phyloP scores from a whole-genome alignment of 1,284 basidiomycete species.

The Ustilago loliicola region DNA sequence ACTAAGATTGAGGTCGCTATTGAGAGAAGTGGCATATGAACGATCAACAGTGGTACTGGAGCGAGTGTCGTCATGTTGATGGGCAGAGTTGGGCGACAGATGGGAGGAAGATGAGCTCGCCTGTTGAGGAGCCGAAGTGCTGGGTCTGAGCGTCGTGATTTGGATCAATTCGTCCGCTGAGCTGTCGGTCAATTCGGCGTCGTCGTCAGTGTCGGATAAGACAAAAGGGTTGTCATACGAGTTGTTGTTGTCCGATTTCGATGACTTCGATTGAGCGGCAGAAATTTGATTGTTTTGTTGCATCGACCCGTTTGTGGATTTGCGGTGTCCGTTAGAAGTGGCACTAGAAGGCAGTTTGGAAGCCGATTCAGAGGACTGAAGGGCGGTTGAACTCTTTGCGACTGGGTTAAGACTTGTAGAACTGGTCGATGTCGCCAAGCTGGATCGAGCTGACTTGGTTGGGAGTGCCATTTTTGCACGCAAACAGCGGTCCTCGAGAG shows the following conservation, averaged over 20 bases:
- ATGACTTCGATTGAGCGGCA: not conserved
- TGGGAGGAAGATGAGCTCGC: not conserved
- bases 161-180: not conserved
- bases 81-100: conserved; percentile 2
- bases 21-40: conserved; percentile 37
- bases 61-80: conserved; percentile 14
- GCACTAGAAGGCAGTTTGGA: not conserved
- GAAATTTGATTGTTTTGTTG: not conserved
- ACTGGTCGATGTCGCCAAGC: conserved; percentile 12
- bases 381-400: not conserved
- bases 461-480: conserved; percentile 17
- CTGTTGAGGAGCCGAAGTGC: not conserved
- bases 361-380: not conserved
- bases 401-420: not conserved
- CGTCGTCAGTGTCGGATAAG: conserved; percentile 28
- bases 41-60: conserved; percentile 21
- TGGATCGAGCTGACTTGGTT: conserved; percentile 12
- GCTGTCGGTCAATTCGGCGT: conserved; percentile 8
- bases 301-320: not conserved
- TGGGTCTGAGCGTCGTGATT: not conserved
- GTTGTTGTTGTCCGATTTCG: not conserved
- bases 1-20: conserved; percentile 22
- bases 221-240: conserved; percentile 23
- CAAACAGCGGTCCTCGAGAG: not conserved
- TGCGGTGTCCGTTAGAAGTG: not conserved